Evolutionary conservation across 2,329 filamentous ascomycete genomes (phyloP).

Genomic region (Phoma sp.): DNA sequence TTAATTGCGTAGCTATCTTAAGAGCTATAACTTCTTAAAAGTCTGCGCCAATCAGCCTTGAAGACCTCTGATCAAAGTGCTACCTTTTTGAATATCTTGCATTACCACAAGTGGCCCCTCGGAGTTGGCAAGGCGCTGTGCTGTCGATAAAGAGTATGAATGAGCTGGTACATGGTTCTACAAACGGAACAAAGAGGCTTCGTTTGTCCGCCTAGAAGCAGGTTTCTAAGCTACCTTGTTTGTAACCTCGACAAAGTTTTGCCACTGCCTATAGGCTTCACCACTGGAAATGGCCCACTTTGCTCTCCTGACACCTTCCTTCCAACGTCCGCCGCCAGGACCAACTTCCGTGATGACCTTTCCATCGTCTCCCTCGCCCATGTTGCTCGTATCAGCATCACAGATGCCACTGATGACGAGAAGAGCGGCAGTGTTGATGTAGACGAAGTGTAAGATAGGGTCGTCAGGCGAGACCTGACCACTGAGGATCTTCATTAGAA

Average conservation of each 20-base stretch:
- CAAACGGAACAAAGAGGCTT: no score
- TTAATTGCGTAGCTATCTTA: no score
- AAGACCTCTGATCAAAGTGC: no score
- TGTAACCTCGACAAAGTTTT: conserved; percentile 81
- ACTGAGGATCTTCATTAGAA: conserved; percentile 76
- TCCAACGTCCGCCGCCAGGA: conserved; percentile 88
- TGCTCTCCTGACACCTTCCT: conserved; percentile 87
- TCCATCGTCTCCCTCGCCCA: conserved; percentile 82
- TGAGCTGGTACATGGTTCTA: no score
- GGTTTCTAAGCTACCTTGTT: conserved; percentile 54
- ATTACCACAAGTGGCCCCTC: no score
- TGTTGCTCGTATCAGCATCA: conserved; percentile 78
- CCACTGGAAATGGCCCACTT: conserved; percentile 88
- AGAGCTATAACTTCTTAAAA: no score
- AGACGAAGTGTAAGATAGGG: conserved; percentile 88
- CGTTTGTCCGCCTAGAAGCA: no score
- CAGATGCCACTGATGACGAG: conserved; percentile 86
- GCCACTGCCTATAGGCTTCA: conserved; percentile 82
- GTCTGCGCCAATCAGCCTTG: no score
- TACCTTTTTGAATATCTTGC: no score
- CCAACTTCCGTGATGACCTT: conserved; percentile 81
- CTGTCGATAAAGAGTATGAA: no score
- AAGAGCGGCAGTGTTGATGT: conserved; percentile 90
- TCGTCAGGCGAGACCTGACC: conserved; percentile 76
- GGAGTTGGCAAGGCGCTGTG: no score